Percentiles rank a stretch among this genome's conserved stretches.
Conservation (phyloP, 108 stramenopile species). For the Cyclostephanos tholiformis region DNA sequence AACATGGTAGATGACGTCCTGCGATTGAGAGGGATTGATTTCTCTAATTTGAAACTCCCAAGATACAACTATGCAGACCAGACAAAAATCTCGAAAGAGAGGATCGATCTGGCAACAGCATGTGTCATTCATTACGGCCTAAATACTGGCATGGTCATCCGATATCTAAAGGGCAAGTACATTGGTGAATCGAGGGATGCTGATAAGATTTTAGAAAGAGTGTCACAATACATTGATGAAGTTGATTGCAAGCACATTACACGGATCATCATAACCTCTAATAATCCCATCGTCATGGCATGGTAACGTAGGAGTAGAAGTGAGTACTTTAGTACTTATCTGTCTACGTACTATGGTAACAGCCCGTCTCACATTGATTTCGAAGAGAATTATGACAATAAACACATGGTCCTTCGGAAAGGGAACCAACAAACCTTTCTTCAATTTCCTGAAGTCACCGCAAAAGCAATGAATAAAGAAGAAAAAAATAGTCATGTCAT, state of each 20-base stretch:
- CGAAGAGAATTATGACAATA: background rate
- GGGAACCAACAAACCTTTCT: slow-evolving; percentile 10
- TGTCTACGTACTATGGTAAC: too few relatives aligned
- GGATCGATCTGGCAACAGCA: background rate
- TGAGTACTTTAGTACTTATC: too few relatives aligned
- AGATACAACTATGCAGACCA: background rate
- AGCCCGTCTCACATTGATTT: background rate
- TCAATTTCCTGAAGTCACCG: too few relatives aligned
- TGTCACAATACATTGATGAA: background rate
- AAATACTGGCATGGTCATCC: too few relatives aligned
- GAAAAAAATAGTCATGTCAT: slow-evolving; percentile 19
- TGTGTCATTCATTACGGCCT: background rate
- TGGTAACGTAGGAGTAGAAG: too few relatives aligned
- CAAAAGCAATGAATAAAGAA: slow-evolving; percentile 20
- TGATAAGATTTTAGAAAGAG: background rate
- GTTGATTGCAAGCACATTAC: too few relatives aligned
- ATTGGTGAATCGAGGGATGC: background rate
- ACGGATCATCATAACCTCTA: background rate
- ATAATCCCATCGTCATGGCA: too few relatives aligned
- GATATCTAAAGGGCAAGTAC: background rate
- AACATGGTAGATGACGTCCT: background rate
- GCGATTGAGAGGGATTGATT: background rate
- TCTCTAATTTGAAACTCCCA: background rate
- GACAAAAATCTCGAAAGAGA: background rate
- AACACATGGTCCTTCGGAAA: background rate